Evolutionary conservation across 257 asterid species (phyloP), one percentile per base, ranked within the genome.

Genomic region (Solanum infundibuliforme): DNA sequence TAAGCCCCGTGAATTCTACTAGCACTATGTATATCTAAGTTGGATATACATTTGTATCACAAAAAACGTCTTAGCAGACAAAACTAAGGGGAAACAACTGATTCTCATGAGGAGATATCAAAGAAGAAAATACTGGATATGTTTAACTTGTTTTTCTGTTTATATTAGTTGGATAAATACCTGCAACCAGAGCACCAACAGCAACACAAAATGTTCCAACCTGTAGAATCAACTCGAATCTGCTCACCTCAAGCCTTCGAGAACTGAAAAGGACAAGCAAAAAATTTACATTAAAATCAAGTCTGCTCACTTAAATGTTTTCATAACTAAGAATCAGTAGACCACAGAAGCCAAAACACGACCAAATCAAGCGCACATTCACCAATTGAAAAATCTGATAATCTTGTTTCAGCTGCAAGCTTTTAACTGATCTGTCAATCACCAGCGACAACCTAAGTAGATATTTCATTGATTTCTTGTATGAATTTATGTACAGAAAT

Each of bases 221-320:
- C 91, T 97, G 99, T 87, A 97, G 98, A 83, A 97, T 96, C 89
- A 97, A 95, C 90, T 97, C 99, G 89, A 97, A 98, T 91, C 98
- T 92, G 88, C 99, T 97, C 20, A 97, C 99, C 91, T 97, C 99
- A 87, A 97, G 98, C 93, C 99, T 95, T 90, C 99, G 94, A 23
- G 99, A 97, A 93, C 99, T 97, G 95, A 86, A 72, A 85, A 60
- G 74, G 86, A 39, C 72, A 92, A 48, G 12, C 88, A 34, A 66
- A 35, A 16, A 8, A 6, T 66, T 85, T 8, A 3, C 21, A 65
- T 4, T n/a, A 18, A 48, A 31, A 46, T 11, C 39, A 86, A 73
- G 74, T 18, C 29, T 86, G 31, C 71, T 74, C 84, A 48, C 69
- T 81, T 7, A 46, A 29, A 82, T 48, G 8, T 48, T 29, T 48